Percentiles rank a stretch among this genome's conserved stretches.
Evolutionary conservation across 768 basidiomycete species (phyloP).

Genomic region (Pisolithus tinctorius): DNA sequence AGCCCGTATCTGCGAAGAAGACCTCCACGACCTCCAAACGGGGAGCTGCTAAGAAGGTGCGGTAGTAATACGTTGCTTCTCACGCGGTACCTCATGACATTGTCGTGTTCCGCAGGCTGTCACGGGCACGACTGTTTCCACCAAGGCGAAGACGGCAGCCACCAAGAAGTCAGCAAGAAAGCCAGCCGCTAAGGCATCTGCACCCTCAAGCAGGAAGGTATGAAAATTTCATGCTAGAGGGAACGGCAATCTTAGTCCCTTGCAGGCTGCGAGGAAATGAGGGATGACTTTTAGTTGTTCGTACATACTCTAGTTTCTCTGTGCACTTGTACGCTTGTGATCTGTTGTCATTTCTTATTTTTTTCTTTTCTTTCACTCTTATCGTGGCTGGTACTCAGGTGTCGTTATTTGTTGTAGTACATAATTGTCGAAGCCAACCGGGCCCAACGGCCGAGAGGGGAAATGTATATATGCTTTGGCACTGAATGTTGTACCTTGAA

Average conservation of each 20-base stretch:
- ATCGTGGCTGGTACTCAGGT: conserved; percentile 20
- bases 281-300: neutral
- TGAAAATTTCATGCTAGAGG: neutral
- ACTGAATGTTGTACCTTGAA: neutral
- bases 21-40: conserved; percentile 36
- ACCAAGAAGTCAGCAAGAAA: conserved; percentile 29
- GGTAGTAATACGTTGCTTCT: neutral
- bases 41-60: conserved; percentile 59
- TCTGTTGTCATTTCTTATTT: conserved; percentile 21
- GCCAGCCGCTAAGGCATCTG: conserved; percentile 7
- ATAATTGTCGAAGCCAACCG: conserved; percentile 10
- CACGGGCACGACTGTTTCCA: conserved; percentile 40
- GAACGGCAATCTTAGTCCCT: neutral
- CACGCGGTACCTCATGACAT: neutral
- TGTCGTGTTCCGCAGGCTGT: conserved; percentile 33
- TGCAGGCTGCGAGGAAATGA: neutral
- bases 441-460: neutral
- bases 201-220: conserved; percentile 4
- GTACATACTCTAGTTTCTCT: conserved; percentile 7
- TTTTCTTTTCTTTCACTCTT: conserved; percentile 15
- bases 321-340: conserved; percentile 19
- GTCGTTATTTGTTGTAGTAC: conserved; percentile 20
- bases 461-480: neutral
- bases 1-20: conserved; percentile 34
- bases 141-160: conserved; percentile 26